These are phyloP conservation scores for Henckelia pumila DNA, from an alignment of 257 asterid species.

Conservation along the genomic window DNA sequence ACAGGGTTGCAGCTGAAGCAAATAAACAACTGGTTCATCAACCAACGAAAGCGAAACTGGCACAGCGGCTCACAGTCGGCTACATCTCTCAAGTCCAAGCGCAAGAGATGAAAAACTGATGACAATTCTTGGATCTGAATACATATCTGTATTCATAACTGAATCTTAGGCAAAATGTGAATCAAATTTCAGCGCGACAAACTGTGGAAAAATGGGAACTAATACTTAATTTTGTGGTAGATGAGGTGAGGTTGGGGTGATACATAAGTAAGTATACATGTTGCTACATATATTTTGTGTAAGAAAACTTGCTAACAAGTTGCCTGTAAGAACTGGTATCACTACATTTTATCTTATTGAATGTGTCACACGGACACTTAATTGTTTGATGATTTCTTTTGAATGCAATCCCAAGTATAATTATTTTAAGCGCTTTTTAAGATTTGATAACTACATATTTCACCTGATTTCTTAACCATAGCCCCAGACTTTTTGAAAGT, in stretches of 20 bases:
- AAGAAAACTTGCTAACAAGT: neutral
- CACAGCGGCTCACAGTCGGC: conserved; percentile 79
- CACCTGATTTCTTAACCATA: no score
- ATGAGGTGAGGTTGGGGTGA: neutral
- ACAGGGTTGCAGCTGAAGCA: conserved; percentile 95
- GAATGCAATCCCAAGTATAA: no score
- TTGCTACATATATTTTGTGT: neutral
- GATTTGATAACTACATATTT: no score
- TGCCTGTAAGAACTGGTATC: neutral
- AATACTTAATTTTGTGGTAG: neutral
- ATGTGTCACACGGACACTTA: neutral
- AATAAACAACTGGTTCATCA: conserved; percentile 95
- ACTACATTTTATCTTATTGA: neutral
- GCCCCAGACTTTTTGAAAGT: no score
- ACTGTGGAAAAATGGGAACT: neutral
- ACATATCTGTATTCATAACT: conserved; percentile 3
- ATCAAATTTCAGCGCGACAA: neutral
- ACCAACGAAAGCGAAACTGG: conserved; percentile 96
- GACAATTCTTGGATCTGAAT: neutral
- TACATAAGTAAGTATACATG: neutral
- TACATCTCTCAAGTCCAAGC: conserved; percentile 88
- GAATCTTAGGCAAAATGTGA: neutral
- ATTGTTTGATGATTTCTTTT: neutral
- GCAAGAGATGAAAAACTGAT: conserved; percentile 58
- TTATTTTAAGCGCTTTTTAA: no score